Base-by-base conservation (phyloP, 208 protist genomes). In the Lotmaria passim region DNA sequence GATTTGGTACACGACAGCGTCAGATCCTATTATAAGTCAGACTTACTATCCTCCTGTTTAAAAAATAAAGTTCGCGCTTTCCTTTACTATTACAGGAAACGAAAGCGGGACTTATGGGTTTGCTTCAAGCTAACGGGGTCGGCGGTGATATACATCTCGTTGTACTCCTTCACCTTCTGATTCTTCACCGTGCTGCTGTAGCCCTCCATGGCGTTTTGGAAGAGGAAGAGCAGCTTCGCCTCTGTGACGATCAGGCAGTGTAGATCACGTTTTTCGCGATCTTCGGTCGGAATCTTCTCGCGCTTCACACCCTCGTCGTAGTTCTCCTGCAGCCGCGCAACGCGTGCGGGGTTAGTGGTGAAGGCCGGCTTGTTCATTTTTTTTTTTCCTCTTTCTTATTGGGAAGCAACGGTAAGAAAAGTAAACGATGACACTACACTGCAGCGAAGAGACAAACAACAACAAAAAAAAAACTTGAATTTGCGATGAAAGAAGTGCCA, bases 261-360 rank as follows among this genome's bases (percentile, higher is more conserved):
- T 31, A 79, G 26, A 50, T 93, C 88, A 19, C 89, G 71, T 63
- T 79, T 68, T 51, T 93, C 88, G 31, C 88, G 82, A 4, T 83
- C 65, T 2, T 63, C 72, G 21, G 67, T 70, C 1, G 83, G 73
- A 33, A 93, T 67, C 24, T 73, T 77, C 67, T 93, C 88, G 21
- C 88, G 82, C 36, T 77, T 31, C n/a, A 89, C 69, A 38, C 87
- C 87, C n/a, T 78, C 78, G 44, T 93, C 73, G 77, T 93, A 93
- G 67, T 93, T 93, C 36, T 82, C 74, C 75, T 89, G 85, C 33
- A 93, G 67, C n/a, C 88, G 88, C 30, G 61, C 69, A 19, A 91
- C 68, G 75, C 88, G 88, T 26, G 63, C 47, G 12, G 83, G 71
- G 48, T 89, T 79, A 19, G 82, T 90, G 30, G 88, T 93, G 76